Percentiles rank a stretch among this genome's conserved stretches.
Conservation (phyloP, 148 eudicot species). For the Fagopyrum tataricum region DNA sequence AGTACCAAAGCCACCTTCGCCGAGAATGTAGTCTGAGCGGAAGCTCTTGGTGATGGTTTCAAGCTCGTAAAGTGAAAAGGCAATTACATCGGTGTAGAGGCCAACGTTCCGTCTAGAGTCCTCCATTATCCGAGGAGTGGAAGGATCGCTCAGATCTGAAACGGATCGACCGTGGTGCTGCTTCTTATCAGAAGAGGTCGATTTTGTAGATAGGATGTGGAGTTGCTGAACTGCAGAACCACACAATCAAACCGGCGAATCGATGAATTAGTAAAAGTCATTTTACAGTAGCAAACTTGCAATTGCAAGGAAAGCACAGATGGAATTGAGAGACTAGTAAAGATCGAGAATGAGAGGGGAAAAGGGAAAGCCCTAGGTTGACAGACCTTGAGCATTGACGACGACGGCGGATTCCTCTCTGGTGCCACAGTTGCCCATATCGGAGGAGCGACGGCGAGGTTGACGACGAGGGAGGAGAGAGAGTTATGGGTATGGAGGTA, state of each 20-base stretch:
- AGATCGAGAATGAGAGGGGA: neutral
- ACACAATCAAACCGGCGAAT: neutral
- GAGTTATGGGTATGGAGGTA: neutral
- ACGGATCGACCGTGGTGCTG: slow-evolving; percentile 38
- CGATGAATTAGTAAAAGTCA: neutral
- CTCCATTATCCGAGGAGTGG: slow-evolving; percentile 44
- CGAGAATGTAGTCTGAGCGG: slow-evolving; percentile 85
- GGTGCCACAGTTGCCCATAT: slow-evolving; percentile 84
- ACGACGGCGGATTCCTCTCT: slow-evolving; percentile 89
- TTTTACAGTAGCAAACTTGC: neutral
- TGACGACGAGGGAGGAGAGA: neutral
- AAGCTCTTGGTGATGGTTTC: slow-evolving; percentile 96
- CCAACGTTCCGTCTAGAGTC: slow-evolving; percentile 57
- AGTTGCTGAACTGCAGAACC: slow-evolving; percentile 60
- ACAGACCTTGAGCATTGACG: slow-evolving; percentile 61
- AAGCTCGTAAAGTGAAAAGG: slow-evolving; percentile 78
- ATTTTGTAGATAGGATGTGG: slow-evolving; percentile 32
- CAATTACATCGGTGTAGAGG: slow-evolving; percentile 77
- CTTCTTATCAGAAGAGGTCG: slow-evolving; percentile 26
- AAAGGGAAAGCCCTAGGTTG: neutral
- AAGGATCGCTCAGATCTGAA: slow-evolving; percentile 72
- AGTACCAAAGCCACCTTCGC: slow-evolving; percentile 93
- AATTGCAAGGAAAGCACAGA: neutral
- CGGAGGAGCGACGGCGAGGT: slow-evolving; percentile 1
- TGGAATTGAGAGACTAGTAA: neutral